Base-by-base conservation (phyloP, 2,329 filamentous ascomycete species). In the Ophiosphaerella narmari region DNA sequence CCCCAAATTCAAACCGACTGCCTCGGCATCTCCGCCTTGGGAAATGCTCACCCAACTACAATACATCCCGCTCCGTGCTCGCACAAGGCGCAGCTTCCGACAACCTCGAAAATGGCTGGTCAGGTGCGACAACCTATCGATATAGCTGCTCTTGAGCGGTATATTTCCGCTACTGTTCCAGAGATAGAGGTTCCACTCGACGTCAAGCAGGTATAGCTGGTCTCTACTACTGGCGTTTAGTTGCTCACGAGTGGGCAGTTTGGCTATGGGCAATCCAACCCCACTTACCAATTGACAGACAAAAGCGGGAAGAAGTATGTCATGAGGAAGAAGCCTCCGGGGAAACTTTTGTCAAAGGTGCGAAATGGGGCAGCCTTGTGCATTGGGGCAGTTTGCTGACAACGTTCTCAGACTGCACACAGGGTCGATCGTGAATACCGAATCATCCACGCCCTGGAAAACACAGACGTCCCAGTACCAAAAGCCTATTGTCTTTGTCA, bases 291-390 rank as follows among this genome's bases (percentile, higher is more conserved):
- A 67, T 81, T 97, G 67, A 96, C 86, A 13, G 86, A 86, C 44
- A 80, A 85, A 59, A 80, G 86, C 69, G 85, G 86, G 43, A 74
- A 79, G 61, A 86, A 86, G 69, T 96, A 87, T 76, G 94, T 99
- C 31, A 83, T 97, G 79, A 90, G 94, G 72, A 97, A 99, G 83
- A 97, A 97, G 78, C 94, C 94, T 1, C 93, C 94, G n/a, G 94
- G 94, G 57, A 86, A 88, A 77, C 86, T 99, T 34, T 82, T 97
- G 42, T 96, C 91, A 64, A 66, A 68, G 56, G 63, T 62, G 51
- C 9, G 39, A 31, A 9, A 9, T 31, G 3, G 6, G 3, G 4
- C 4, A 21, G 4, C n/a, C 7, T 12, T 29, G 8, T 33, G 16
- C 26, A 9, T 8, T 29, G 14, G 8, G 34, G 34, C 13, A 9